Base-by-base conservation (phyloP, 306 rosid genomes). In the Quercus agrifolia region DNA sequence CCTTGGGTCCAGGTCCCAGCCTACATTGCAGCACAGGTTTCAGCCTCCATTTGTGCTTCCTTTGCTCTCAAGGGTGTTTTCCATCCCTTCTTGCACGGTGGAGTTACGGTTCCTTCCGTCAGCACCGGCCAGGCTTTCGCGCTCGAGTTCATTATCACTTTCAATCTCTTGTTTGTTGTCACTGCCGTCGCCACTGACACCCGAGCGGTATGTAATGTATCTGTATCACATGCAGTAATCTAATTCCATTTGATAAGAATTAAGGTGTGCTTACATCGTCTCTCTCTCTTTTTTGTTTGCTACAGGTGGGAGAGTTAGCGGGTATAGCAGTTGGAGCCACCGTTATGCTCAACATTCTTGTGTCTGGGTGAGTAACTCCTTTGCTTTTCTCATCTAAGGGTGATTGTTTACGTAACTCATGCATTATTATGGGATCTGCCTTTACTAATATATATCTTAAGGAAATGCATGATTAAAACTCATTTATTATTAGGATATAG, bases 141-240 rank as follows among this genome's bases (percentile, higher is more conserved):
- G 0, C 88, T 94, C 0, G 99, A 94, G 87, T 91, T 92, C 66
- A 70, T 94, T 2, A 94, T 94, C 89, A 90, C 97, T 23, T 94
- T 94, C 12, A 91, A 69, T 80, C 99, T 94, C 86, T 19, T 94
- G 81, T 94, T 92, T 68, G 97, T 94, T 1, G 95, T 91, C 74
- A 93, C 98, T 55, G 94, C 98, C n/a, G 98, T 93, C 30, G 98
- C 98, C 7, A 93, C 98, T 44, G 98, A 93, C 62, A 88, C 97
- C 3, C 97, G 98, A 4, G 98, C 98, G 54, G 97, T 92, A 59
- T 0, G 85, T 80, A 41, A 41, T 41, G 46, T 41, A 7, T 41
- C 46, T 0, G 46, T 41, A 41, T 41, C 12, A 41, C 46, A 0
- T 8, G 11, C 46, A 41, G 46, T 41, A 41, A 41, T 41, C 46